Percentiles rank a stretch among this genome's conserved stretches.
phyloP scores from a whole-genome alignment of 2,329 filamentous ascomycete species.

The Aspergillus niger region DNA sequence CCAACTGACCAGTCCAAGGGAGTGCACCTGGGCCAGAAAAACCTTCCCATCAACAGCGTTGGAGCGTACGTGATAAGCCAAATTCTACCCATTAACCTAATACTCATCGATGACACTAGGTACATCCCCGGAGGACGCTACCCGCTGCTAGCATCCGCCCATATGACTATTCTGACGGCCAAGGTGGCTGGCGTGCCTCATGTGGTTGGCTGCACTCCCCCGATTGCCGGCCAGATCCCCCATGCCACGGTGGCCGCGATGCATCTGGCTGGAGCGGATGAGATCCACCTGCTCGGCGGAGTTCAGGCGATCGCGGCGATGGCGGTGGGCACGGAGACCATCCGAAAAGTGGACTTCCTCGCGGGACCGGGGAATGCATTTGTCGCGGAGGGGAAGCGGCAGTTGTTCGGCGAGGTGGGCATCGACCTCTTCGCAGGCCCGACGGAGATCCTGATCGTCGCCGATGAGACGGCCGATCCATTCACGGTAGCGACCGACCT shows the following conservation, averaged over 20 bases:
- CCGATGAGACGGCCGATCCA: slow-evolving; percentile 51
- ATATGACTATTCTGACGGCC: slow-evolving; percentile 60
- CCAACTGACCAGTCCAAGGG: slow-evolving; percentile 30
- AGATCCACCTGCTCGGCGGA: slow-evolving; percentile 55
- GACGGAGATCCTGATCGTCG: slow-evolving; percentile 56
- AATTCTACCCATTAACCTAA: too few relatives aligned
- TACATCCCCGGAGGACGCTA: slow-evolving; percentile 58
- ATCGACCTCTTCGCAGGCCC: slow-evolving; percentile 59
- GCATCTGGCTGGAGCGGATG: slow-evolving; percentile 53
- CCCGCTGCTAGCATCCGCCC: slow-evolving; percentile 55
- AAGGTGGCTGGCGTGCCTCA: slow-evolving; percentile 56
- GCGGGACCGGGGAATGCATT: slow-evolving; percentile 59
- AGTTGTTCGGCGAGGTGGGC: slow-evolving; percentile 56
- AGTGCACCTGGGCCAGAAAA: slow-evolving; percentile 55
- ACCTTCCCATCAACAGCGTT: slow-evolving; percentile 50
- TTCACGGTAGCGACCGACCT: slow-evolving; percentile 51
- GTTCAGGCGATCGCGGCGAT: slow-evolving; percentile 57
- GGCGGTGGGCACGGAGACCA: slow-evolving; percentile 53
- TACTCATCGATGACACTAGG: slow-evolving; percentile 14
- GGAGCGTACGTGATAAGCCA: slow-evolving; percentile 42
- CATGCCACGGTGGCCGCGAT: slow-evolving; percentile 54
- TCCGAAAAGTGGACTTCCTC: slow-evolving; percentile 55
- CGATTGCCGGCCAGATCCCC: slow-evolving; percentile 52
- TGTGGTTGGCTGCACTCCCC: slow-evolving; percentile 56
- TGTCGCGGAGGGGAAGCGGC: slow-evolving; percentile 57